Evolutionary conservation across 148 eudicot genomes (phyloP), one percentile per base, ranked within the genome.

Genomic region (Vaccinium corymbosum): DNA sequence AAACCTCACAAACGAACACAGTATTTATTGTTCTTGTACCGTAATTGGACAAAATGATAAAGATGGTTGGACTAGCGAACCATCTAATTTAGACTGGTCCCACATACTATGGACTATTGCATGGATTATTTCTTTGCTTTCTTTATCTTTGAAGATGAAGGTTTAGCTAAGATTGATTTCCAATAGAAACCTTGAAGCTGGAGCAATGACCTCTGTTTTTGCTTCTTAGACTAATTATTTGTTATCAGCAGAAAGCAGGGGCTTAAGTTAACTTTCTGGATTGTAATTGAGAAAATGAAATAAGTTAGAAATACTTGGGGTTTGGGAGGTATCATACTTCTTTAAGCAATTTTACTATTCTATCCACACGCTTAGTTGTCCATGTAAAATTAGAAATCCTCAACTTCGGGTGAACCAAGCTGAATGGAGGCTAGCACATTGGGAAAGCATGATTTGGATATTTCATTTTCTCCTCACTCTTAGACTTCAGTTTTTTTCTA

Each of bases 241-340:
- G 20, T 48, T 76, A 20, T 49, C 46, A 38, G 52, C 50, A 19
- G 19, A 38, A 16, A 35, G 49, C 10, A 35, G n/a, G 27, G 46
- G 76, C 49, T 15, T 16, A 35, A 32, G 19, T 48, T 14, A 32
- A 8, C 35, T 32, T 16, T 35, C 1, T 68, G 7, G 35, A 25
- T 68, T 68, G 72, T 68, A 68, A 11, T 27, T 68, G 38, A 68
- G 73, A 68, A n/a, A n/a, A 62, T n/a, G n/a, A 62, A n/a, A 68
- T 68, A 27, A 32, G 2, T 35, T 72, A 42, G 76, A 38, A 38
- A 8, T 38, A 46, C 10, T 17, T 7, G 22, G 25, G 1, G 12
- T 22, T 76, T n/a, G 14, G 32, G 32, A 29, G 32, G 32, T 29
- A 76, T 76, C 15, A 46, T 76, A n/a, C 79, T n/a, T 76, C 55